A percentile compares a stretch with the other conserved stretches of the same genome.
These are phyloP conservation scores for Daldinia grandis DNA, from an alignment of 495 filamentous ascomycete genomes.

Conservation along the genomic window DNA sequence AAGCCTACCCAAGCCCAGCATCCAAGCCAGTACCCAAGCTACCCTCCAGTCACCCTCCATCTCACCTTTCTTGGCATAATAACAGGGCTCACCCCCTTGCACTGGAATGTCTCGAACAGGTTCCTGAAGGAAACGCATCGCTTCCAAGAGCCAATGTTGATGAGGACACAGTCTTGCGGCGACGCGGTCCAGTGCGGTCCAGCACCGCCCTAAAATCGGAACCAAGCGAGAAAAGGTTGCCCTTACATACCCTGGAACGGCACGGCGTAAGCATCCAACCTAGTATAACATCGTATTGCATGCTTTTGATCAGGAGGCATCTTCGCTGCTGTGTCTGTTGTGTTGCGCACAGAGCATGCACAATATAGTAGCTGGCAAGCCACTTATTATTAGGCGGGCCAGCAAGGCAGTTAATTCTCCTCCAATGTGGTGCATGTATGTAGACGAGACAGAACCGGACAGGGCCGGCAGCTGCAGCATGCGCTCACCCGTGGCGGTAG, in stretches of 20 bases:
- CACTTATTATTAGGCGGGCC: constrained; percentile 23
- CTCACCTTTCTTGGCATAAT: constrained; percentile 27
- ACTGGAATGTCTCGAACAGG: constrained; percentile 23
- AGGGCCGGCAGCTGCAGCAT: constrained; percentile 34
- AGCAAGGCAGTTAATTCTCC: constrained; percentile 31
- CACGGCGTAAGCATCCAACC: constrained; percentile 2
- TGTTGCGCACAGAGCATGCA: constrained; percentile 1
- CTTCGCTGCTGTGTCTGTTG: background rate
- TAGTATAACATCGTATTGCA: constrained; percentile 6
- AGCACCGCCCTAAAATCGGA: constrained; percentile 4
- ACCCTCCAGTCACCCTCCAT: constrained; percentile 27
- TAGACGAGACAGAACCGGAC: constrained; percentile 31
- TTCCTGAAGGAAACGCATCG: constrained; percentile 11
- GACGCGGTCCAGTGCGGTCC: background rate
- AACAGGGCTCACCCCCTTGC: constrained; percentile 26
- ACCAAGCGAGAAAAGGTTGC: constrained; percentile 8
- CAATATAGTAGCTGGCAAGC: constrained; percentile 16
- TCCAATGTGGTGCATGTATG: constrained; percentile 33
- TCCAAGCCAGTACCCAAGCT: background rate
- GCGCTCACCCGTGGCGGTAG: constrained; percentile 36
- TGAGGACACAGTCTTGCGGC: background rate
- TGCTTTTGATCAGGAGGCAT: constrained; percentile 1
- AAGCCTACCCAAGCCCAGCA: background rate
- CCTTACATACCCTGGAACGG: constrained; percentile 3
- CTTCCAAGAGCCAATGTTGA: background rate